Percentiles rank a stretch among this genome's conserved stretches.
Evolutionary conservation across 768 basidiomycete genomes (phyloP).

Genomic region (Chlorophyllum brunneum): DNA sequence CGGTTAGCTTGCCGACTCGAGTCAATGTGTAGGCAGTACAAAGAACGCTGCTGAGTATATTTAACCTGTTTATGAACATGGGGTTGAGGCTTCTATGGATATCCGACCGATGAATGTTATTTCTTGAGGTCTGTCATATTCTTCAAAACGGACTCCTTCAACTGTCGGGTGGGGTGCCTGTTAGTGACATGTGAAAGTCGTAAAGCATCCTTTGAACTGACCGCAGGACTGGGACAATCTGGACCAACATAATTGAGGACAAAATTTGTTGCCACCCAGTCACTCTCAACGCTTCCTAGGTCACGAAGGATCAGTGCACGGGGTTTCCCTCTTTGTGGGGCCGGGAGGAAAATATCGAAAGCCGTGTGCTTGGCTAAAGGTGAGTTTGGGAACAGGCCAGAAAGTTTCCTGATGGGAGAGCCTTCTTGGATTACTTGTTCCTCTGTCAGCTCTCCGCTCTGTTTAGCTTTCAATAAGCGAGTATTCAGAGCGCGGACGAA

Average conservation of each 20-base stretch:
- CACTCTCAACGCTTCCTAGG: slow-evolving; percentile 64
- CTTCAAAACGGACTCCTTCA: slow-evolving; percentile 48
- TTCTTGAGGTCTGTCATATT: slow-evolving; percentile 30
- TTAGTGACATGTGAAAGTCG: neutral
- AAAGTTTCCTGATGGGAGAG: slow-evolving; percentile 66
- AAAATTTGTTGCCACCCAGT: slow-evolving; percentile 75
- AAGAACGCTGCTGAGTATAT: neutral
- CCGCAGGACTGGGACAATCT: slow-evolving; percentile 65
- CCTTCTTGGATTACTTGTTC: slow-evolving; percentile 56
- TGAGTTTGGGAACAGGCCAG: slow-evolving; percentile 72
- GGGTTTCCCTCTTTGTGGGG: slow-evolving; percentile 47
- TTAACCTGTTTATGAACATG: too few relatives aligned
- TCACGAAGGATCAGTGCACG: slow-evolving; percentile 66
- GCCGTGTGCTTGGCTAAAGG: slow-evolving; percentile 63
- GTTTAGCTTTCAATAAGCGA: slow-evolving; percentile 49
- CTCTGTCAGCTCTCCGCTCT: slow-evolving; percentile 49
- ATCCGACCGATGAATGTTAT: slow-evolving; percentile 8
- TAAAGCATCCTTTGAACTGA: slow-evolving; percentile 30
- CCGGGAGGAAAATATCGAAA: slow-evolving; percentile 64
- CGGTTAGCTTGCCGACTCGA: neutral
- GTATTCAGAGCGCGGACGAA: slow-evolving; percentile 72
- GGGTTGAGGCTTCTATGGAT: slow-evolving; percentile 1
- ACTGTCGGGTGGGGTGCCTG: slow-evolving; percentile 31
- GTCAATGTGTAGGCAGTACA: too few relatives aligned
- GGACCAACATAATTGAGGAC: slow-evolving; percentile 74